These are phyloP conservation scores for Brassica carinata DNA, from an alignment of 345 rosid genomes.

Conservation along the genomic window DNA sequence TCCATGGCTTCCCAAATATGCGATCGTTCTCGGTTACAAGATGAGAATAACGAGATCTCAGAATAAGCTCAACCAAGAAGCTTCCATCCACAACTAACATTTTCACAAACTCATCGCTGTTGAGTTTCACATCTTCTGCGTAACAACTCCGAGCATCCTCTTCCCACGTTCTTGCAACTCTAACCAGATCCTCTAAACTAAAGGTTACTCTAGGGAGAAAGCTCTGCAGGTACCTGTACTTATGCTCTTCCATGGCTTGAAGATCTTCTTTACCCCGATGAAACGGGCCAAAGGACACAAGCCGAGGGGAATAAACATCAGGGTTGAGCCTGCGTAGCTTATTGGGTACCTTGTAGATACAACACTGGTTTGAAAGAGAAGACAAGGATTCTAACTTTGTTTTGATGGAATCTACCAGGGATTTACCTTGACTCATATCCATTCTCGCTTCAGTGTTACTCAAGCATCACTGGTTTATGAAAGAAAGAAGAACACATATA, in stretches of 20 bases:
- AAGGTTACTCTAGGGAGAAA: not conserved
- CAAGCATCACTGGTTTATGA: not conserved
- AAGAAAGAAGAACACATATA: not conserved
- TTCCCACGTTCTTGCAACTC: not conserved
- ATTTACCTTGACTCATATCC: not conserved
- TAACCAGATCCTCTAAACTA: not conserved
- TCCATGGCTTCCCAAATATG: not conserved
- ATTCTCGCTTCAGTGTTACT: not conserved
- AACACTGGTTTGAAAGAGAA: conserved; percentile 21
- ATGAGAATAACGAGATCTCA: not conserved
- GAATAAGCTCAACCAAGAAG: not conserved
- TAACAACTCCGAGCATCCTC: not conserved
- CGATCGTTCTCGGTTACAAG: not conserved
- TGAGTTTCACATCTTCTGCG: not conserved
- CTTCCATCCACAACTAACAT: not conserved
- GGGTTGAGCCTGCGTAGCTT: conserved; percentile 29
- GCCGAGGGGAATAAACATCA: conserved; percentile 32
- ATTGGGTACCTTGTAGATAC: conserved; percentile 37
- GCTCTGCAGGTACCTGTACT: not conserved
- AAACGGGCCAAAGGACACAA: not conserved
- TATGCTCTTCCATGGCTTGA: not conserved
- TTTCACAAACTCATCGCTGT: not conserved
- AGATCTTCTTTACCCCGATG: conserved; percentile 1
- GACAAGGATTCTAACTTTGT: conserved; percentile 32
- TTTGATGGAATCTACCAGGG: conserved; percentile 25